Base-by-base conservation (phyloP, 2,329 filamentous ascomycete species). In the Cyphellophora europaea region DNA sequence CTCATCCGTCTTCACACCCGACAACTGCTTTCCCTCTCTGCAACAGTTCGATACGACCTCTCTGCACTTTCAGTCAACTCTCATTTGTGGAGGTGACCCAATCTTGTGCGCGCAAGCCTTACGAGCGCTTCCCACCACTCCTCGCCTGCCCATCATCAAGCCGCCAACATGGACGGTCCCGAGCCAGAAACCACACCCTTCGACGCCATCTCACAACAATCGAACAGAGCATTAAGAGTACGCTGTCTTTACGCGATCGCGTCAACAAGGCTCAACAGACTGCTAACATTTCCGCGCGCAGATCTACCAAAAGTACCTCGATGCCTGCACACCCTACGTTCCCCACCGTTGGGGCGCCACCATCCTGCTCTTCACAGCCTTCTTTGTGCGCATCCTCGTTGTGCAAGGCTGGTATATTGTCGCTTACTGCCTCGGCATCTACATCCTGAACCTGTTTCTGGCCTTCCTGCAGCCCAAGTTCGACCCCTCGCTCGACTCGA, bases 401-500 rank as follows among this genome's bases (percentile, higher is more conserved):
- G 86, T 87, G 40, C 87, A 96, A 67, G 91, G 91, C 63, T 98
- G 91, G 91, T 98, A 98, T 60, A 96, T 98, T 49, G 91, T 98
- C 53, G 89, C 88, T 49, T 98, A 98, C 63, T 91, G 89, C 23
- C 79, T 98, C 37, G 91, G 89, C 50, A 98, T 98, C 64, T 98
- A 98, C 70, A 83, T 98, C 31, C 79, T 98, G 43, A 98, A 98
- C 67, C 79, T 98, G 42, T 98, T 98, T 74, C 85, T 98, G 58
- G 91, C 91, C 51, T 98, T 98, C 71, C 74, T 98, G 36, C 85
- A 89, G 56, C 91, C 91, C 52, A 98, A 98, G 69, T 96, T 98
- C 69, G 91, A 98, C 67, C 91, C 91, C 37, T 93, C 87, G 46
- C 21, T 25, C 21, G 21, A 25, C 8, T 25, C 21, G 8, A 89